phyloP scores from a whole-genome alignment of 2,329 filamentous ascomycete species.

The Laburnicola sp. region DNA sequence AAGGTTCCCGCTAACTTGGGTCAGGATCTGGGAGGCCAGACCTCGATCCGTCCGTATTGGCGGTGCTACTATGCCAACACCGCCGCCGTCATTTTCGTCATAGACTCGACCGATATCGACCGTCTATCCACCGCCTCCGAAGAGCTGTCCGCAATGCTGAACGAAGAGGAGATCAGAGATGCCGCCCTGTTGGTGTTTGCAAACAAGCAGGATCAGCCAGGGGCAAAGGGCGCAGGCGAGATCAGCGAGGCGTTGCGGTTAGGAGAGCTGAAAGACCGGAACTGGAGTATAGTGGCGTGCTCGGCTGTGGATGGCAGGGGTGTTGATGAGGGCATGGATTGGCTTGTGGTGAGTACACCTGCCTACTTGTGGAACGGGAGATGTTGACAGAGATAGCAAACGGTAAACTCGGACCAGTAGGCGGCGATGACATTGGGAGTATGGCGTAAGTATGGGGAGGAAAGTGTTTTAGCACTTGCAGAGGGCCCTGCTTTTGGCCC shows the following conservation, averaged over 20 bases:
- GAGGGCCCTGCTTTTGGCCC: constrained; percentile 6
- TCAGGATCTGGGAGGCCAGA: constrained; percentile 92
- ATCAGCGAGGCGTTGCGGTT: constrained; percentile 92
- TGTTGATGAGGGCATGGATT: constrained; percentile 98
- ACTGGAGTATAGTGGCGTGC: constrained; percentile 99
- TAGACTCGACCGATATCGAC: constrained; percentile 97
- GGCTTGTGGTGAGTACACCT: constrained; percentile 74
- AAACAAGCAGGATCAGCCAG: constrained; percentile 98
- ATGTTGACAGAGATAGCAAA: constrained; percentile 19
- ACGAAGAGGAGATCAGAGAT: constrained; percentile 94
- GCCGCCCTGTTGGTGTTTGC: constrained; percentile 92
- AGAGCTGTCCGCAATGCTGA: constrained; percentile 91
- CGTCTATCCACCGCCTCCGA: constrained; percentile 89
- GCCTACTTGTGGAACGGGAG: not conserved
- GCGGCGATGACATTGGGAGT: not conserved
- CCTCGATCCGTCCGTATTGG: constrained; percentile 98
- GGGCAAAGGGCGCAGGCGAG: constrained; percentile 92
- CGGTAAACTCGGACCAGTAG: constrained; percentile 21
- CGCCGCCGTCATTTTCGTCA: constrained; percentile 96
- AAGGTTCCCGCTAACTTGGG: not conserved
- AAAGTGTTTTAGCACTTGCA: not conserved
- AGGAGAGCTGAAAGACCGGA: constrained; percentile 89
- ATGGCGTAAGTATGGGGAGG: not conserved
- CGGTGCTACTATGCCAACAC: constrained; percentile 99
- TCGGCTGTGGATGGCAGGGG: constrained; percentile 94